Conservation (phyloP, 306 rosid species). For the Carpinus fangiana region DNA sequence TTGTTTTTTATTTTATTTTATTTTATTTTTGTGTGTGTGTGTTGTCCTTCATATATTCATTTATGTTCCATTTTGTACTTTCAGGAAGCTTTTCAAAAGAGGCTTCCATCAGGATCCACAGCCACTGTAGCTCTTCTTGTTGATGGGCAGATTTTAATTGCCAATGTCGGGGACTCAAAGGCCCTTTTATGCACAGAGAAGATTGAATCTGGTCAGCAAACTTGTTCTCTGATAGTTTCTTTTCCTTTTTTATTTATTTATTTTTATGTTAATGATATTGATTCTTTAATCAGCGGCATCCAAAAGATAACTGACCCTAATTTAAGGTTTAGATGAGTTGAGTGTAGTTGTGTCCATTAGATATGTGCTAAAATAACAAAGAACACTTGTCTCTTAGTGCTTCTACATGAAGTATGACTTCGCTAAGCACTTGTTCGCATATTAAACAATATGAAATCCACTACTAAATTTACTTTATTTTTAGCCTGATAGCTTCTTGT, state of each 20-base stretch:
- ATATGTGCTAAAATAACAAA: background rate
- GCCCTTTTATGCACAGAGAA: constrained; percentile 4
- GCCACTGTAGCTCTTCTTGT: constrained; percentile 12
- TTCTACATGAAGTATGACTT: background rate
- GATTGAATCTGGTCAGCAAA: background rate
- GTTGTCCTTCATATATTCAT: background rate
- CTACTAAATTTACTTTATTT: background rate
- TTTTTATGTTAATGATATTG: background rate
- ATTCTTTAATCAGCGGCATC: background rate
- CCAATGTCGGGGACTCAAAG: constrained; percentile 15
- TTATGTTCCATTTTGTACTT: background rate
- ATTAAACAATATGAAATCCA: background rate
- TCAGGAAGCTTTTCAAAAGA: constrained; percentile 14
- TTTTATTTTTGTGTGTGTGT: too few species aligned
- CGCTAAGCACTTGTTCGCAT: too few species aligned
- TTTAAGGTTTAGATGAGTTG: background rate
- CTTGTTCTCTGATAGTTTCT: background rate
- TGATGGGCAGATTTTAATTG: background rate
- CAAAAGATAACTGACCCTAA: background rate
- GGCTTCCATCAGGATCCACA: constrained; percentile 6
- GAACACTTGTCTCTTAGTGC: background rate
- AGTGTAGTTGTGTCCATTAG: background rate
- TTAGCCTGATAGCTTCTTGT: background rate
- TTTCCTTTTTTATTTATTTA: background rate
- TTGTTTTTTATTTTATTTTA: too few species aligned